Base-by-base conservation (phyloP, 2,329 filamentous ascomycete genomes). In the Colletotrichum orbiculare region DNA sequence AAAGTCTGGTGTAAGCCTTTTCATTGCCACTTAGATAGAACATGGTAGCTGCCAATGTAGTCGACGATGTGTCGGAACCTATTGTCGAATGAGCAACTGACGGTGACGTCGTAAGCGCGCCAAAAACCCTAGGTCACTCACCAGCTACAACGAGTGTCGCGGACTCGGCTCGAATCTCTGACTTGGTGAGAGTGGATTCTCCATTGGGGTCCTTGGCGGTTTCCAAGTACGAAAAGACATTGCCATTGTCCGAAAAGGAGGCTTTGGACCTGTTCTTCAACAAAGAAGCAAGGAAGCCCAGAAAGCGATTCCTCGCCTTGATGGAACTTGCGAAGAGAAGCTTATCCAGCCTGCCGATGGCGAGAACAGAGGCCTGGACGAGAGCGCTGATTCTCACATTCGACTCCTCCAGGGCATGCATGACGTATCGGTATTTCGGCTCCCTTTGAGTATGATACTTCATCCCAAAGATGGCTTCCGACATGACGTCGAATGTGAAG, bases 191-290 rank as follows among this genome's bases (percentile, higher is more conserved):
- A 11, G 72, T 77, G 12, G 83, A 76, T 0, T 76, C 76, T 38
- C 80, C 76, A 57, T 79, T 79, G 0, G 80, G 81, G 67, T 82
- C 78, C 80, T 58, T 78, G 78, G 41, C 79, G 78, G 61, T 82
- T 77, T 83, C 72, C 25, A 83, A 72, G 64, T 82, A 82, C 60
- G 81, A 78, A 69, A 83, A 82, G 68, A 83, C 81, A 57, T 83
- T 81, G 64, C 78, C 81, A 55, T 80, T 80, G 42, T 75, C 73
- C 43, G 77, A 47, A 34, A 68, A 67, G 12, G 41, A 59, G 15
- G 11, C 69, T 52, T 38, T 66, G 25, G n/a, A 63, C 58, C 57
- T 33, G 34, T n/a, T 62, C 9, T 52, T 62, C 17, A 71, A 65
- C 1, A 72, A 46, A 10, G 50, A 61, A 2, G 47, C 49, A 12